Conservation (phyloP, 441 rosid species). For the Sinapis alba region DNA sequence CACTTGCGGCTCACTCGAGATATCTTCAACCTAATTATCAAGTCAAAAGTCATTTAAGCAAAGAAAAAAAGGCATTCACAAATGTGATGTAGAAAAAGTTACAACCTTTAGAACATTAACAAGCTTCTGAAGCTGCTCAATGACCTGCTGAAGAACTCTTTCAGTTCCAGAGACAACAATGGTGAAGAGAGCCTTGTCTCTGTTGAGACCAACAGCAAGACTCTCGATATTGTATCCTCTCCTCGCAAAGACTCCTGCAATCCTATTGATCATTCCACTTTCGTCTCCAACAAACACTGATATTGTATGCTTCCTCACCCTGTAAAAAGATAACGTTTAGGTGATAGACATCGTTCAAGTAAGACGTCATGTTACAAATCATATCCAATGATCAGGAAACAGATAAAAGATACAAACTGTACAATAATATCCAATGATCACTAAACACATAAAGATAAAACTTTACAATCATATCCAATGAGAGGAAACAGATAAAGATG, state of each 20-base stretch:
- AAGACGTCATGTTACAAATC: background rate
- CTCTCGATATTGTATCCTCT: constrained; percentile 77
- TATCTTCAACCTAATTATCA: constrained; percentile 62
- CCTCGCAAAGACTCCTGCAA: constrained; percentile 76
- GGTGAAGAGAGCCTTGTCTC: constrained; percentile 71
- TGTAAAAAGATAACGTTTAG: too few relatives aligned
- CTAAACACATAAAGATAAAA: too few relatives aligned
- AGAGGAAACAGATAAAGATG: background rate
- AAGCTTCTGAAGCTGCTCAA: constrained; percentile 76
- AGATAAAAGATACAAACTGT: background rate
- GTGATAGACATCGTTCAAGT: too few relatives aligned
- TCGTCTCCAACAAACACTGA: constrained; percentile 82
- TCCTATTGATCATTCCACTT: constrained; percentile 76
- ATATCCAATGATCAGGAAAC: background rate
- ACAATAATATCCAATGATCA: background rate
- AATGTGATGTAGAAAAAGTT: background rate
- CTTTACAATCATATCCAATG: background rate
- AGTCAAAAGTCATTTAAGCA: background rate
- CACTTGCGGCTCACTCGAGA: constrained; percentile 70
- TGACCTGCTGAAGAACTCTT: constrained; percentile 61
- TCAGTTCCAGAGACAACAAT: constrained; percentile 72
- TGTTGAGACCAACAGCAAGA: constrained; percentile 70
- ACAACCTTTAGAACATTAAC: constrained; percentile 71
- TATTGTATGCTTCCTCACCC: constrained; percentile 64
- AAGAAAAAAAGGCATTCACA: too few relatives aligned